A percentile compares a stretch with the other conserved stretches of the same genome.
Evolutionary conservation across 1,139 yeast species (phyloP).

Genomic region (Taphrina confusa): DNA sequence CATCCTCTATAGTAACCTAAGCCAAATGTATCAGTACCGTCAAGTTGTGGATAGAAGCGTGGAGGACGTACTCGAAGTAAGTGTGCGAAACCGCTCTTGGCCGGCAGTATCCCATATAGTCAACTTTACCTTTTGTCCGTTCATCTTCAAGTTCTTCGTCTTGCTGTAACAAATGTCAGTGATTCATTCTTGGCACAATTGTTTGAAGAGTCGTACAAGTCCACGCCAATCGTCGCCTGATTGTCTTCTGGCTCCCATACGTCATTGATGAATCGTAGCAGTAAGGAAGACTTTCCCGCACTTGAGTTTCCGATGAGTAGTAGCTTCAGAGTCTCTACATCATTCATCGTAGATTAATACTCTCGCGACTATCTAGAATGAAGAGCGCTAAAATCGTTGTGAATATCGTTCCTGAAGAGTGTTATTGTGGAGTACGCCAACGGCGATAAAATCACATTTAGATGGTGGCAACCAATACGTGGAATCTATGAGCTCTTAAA

Average conservation of each 20-base stretch:
- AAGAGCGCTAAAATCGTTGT: too few species aligned
- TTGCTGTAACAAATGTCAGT: constrained; percentile 5
- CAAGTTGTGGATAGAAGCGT: not conserved
- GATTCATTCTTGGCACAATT: too few species aligned
- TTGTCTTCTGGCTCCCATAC: constrained; percentile 26
- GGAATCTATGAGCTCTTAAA: too few species aligned
- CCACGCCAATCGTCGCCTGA: constrained; percentile 33
- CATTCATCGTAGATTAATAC: constrained; percentile 23
- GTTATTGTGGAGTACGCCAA: constrained; percentile 15
- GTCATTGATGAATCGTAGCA: constrained; percentile 30
- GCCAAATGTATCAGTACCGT: not conserved
- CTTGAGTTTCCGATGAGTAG: constrained; percentile 30
- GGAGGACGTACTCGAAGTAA: constrained; percentile 15
- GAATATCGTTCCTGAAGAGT: too few species aligned
- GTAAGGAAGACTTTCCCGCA: constrained; percentile 27
- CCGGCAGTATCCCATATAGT: constrained; percentile 34
- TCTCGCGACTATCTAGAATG: too few species aligned
- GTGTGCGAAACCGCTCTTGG: constrained; percentile 31
- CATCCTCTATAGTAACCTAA: constrained; percentile 28
- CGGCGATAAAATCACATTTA: not conserved
- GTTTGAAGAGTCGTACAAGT: constrained; percentile 2
- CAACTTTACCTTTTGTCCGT: constrained; percentile 21
- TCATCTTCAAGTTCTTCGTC: constrained; percentile 20
- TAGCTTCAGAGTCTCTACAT: constrained; percentile 28
- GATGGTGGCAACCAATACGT: not conserved